A percentile compares a stretch with the other conserved stretches of the same genome.
These are phyloP conservation scores for Mrakiaceae sp. DNA, from an alignment of 1,284 basidiomycete genomes.

Conservation along the genomic window DNA sequence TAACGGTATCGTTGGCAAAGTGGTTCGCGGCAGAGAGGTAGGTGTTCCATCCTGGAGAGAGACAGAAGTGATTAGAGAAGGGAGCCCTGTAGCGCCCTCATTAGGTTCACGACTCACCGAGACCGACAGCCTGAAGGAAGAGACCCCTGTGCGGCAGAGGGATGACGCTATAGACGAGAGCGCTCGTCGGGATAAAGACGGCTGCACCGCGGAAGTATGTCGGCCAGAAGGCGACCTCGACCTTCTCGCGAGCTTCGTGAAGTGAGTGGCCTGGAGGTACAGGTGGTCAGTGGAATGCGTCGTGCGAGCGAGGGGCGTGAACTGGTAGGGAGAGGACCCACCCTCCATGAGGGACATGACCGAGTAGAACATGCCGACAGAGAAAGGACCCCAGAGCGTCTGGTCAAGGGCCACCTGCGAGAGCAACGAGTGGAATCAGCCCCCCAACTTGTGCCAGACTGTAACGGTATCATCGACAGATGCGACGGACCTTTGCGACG, in stretches of 20 bases:
- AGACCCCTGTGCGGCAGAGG: conserved; percentile 8
- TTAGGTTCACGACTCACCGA: not conserved
- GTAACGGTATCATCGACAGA: not conserved
- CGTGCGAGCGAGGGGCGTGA: too few species aligned
- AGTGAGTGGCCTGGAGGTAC: not conserved
- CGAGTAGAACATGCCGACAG: conserved; percentile 7
- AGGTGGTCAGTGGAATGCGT: too few species aligned
- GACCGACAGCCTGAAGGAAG: conserved; percentile 13
- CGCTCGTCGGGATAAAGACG: conserved; percentile 8
- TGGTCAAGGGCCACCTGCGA: not conserved
- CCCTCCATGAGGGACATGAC: conserved; percentile 12
- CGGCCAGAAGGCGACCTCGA: conserved; percentile 4
- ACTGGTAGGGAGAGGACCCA: too few species aligned
- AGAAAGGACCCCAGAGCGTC: conserved; percentile 2
- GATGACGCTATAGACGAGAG: conserved; percentile 11
- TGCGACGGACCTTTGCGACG: not conserved
- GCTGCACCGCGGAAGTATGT: conserved; percentile 1
- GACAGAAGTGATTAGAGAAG: not conserved
- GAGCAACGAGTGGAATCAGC: not conserved
- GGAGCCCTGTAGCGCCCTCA: not conserved
- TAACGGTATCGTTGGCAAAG: not conserved
- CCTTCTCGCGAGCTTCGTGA: conserved; percentile 6
- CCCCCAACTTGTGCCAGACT: not conserved
- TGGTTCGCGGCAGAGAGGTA: conserved; percentile 3
- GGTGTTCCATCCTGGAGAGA: conserved; percentile 10